phyloP scores from a whole-genome alignment of 306 rosid genomes.

The Cucurbita moschata region DNA sequence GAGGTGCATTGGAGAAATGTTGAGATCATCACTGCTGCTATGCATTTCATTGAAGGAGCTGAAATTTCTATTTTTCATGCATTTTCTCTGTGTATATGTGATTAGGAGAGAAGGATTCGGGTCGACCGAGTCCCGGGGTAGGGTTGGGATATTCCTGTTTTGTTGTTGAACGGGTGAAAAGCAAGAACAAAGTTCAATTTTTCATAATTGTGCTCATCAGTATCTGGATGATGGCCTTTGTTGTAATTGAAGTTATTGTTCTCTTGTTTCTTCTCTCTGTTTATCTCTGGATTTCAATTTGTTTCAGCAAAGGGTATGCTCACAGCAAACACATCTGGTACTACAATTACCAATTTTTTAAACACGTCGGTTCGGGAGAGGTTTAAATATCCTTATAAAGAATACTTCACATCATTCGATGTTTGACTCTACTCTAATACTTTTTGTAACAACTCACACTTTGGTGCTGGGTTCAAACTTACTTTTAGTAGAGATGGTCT shows the following conservation, averaged over 20 bases:
- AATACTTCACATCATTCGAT: too few relatives aligned
- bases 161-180: constrained; percentile 2
- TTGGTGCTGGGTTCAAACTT: too few relatives aligned
- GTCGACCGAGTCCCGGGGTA: background rate
- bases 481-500: too few relatives aligned
- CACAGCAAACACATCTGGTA: too few relatives aligned
- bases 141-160: background rate
- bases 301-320: background rate
- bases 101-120: constrained; percentile 8
- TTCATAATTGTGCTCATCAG: constrained; percentile 5
- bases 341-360: too few relatives aligned
- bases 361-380: too few relatives aligned
- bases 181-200: constrained; percentile 3
- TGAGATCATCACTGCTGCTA: background rate
- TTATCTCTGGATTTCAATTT: background rate
- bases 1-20: background rate
- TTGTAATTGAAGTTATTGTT: constrained; percentile 3
- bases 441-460: too few relatives aligned
- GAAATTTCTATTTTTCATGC: constrained; percentile 3
- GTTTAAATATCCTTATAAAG: too few relatives aligned
- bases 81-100: constrained; percentile 10
- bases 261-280: background rate
- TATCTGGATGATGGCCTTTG: constrained; percentile 1
- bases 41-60: constrained; percentile 2
- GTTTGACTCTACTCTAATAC: too few relatives aligned